phyloP scores from a whole-genome alignment of 495 filamentous ascomycete species.

The Neurospora pannonica region DNA sequence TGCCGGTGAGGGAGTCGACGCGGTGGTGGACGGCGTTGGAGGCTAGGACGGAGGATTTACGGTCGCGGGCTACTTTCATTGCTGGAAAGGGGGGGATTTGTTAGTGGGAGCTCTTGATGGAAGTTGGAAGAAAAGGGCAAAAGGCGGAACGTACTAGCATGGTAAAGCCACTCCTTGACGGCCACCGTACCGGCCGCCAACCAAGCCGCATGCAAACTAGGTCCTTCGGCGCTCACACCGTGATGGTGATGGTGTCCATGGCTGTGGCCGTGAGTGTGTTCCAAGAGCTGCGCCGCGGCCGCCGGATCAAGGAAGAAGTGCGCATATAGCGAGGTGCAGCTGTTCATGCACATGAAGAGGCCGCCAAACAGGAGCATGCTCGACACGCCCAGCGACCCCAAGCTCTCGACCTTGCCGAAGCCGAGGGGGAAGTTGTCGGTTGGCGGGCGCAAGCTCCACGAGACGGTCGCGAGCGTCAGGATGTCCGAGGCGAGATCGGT shows the following conservation, averaged over 20 bases:
- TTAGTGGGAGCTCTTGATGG: no score
- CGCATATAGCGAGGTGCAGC: conserved; percentile 61
- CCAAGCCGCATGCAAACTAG: conserved; percentile 90
- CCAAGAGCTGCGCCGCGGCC: conserved; percentile 46
- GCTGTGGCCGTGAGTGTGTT: conserved; percentile 53
- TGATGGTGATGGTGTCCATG: conserved; percentile 54
- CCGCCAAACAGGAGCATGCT: conserved; percentile 80
- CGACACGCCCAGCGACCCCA: conserved; percentile 88
- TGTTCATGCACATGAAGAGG: conserved; percentile 79
- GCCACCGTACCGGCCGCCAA: conserved; percentile 83
- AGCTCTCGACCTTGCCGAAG: conserved; percentile 94
- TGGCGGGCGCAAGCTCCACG: conserved; percentile 78
- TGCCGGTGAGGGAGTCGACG: conserved; percentile 86
- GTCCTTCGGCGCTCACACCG: conserved; percentile 52
- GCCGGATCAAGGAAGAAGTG: conserved; percentile 68
- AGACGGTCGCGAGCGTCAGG: conserved; percentile 84
- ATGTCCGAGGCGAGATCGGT: conserved; percentile 93
- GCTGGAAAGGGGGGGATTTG: conserved; percentile 36
- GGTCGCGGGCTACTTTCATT: conserved; percentile 91
- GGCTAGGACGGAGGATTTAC: conserved; percentile 91
- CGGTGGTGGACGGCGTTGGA: conserved; percentile 96
- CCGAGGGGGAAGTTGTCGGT: conserved; percentile 75
- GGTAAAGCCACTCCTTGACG: conserved; percentile 94
- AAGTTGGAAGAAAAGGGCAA: no score
- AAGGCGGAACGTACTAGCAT: conserved; percentile 65